These are phyloP conservation scores for Plenodomus biglobosus DNA, from an alignment of 2,329 filamentous ascomycete species.

Conservation along the genomic window DNA sequence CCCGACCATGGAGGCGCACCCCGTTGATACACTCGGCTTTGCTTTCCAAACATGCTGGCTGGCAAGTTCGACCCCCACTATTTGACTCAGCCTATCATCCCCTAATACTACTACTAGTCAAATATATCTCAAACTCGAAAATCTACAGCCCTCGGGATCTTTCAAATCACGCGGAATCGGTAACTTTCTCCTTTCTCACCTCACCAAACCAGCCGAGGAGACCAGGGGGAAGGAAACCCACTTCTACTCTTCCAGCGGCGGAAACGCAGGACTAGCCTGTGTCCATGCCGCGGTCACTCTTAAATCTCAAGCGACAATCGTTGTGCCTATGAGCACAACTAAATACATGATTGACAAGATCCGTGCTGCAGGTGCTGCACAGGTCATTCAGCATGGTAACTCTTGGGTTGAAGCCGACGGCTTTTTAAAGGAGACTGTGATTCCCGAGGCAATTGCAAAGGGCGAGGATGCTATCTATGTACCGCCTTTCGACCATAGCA, in stretches of 20 bases:
- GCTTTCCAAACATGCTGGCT: slow-evolving; percentile 68
- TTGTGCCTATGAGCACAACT: slow-evolving; percentile 66
- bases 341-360: slow-evolving; percentile 70
- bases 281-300: slow-evolving; percentile 68
- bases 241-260: slow-evolving; percentile 77
- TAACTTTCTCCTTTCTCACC: slow-evolving; percentile 60
- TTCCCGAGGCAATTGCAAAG: slow-evolving; percentile 34
- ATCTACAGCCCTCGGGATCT: slow-evolving; percentile 78
- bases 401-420: slow-evolving; percentile 68
- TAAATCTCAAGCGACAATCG: slow-evolving; percentile 66
- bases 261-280: slow-evolving; percentile 80
- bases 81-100: slow-evolving; percentile 73
- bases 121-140: slow-evolving; percentile 74
- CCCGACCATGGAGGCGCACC: slow-evolving; percentile 64
- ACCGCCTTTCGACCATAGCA: slow-evolving; percentile 65
- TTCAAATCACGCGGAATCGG: slow-evolving; percentile 80
- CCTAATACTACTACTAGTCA: slow-evolving; percentile 57
- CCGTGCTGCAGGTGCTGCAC: slow-evolving; percentile 61
- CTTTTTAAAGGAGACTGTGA: slow-evolving; percentile 60
- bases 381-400: slow-evolving; percentile 66
- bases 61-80: slow-evolving; percentile 51
- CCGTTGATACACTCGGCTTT: slow-evolving; percentile 65
- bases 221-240: slow-evolving; percentile 47
- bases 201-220: slow-evolving; percentile 17
- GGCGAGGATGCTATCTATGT: slow-evolving; percentile 56